Evolutionary conservation across 805 yeast species (phyloP), one percentile per base, ranked within the genome.

Genomic region (Candida ponderosae): DNA sequence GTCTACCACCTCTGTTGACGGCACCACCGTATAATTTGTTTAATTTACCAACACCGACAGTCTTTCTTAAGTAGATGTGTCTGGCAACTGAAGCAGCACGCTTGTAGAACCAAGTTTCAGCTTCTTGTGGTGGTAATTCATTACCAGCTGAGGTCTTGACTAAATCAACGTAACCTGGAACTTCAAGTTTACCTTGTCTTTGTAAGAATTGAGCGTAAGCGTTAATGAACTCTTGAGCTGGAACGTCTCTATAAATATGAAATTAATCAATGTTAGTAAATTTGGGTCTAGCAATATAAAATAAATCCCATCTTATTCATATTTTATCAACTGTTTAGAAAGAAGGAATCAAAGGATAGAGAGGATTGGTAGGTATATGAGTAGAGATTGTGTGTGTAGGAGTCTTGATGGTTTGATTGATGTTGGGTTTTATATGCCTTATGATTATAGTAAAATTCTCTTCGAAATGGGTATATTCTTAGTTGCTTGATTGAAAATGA

Each of bases 11-110:
- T 77, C 97, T 93, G 95, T 88, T 90, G 72, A 81, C 76, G 63
- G 97, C 88, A 76, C 95, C 94, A 74, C 98, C 98, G 93, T 93
- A 93, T 62, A 87, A 78, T 76, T 87, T 93, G 95, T 90, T 90
- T 68, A 93, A 81, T 68, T 85, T 85, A 79, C 98, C 98, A 60
- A 90, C 95, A 84, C 98, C 98, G 62, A 93, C 95, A 62, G 85
- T 85, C 77, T 93, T 93, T 85, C 96, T 88, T 75, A 93, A 79
- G 95, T 93, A 93, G 74, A 93, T 81, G 89, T 93, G 98, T 80
- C 98, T 93, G 66, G 98, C 98, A 70, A 89, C 88, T 45, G 98
- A 90, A 64, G 98, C 98, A 62, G 98, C 95, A 75, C 98, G 85
- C 86, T 85, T 86, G 96, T 90, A 90, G 85, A 87, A 90, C 98